Percentiles rank a stretch among this genome's conserved stretches.
Conservation (phyloP, 2,329 filamentous ascomycete genomes). For the Hypoxylon sp. region DNA sequence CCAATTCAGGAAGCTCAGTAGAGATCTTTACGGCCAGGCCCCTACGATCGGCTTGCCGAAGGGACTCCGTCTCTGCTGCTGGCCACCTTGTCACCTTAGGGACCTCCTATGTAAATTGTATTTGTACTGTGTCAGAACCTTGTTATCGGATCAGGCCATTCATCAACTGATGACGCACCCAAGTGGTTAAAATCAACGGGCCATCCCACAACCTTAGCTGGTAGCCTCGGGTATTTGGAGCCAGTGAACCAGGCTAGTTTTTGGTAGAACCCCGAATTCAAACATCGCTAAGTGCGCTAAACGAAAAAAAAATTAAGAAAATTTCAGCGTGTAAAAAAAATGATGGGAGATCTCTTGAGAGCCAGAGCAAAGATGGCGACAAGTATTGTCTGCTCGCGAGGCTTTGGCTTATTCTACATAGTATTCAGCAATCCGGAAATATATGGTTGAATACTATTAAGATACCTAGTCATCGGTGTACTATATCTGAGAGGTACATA, state of each 20-base stretch:
- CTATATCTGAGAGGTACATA: conserved; percentile 3
- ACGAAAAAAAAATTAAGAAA: conserved; percentile 29
- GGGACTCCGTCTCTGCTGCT: conserved; percentile 22
- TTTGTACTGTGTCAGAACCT: conserved; percentile 39
- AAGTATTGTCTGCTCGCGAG: conserved; percentile 24
- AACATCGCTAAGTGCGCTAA: conserved; percentile 41
- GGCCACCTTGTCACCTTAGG: conserved; percentile 19
- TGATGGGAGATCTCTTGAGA: conserved; percentile 11
- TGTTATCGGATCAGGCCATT: conserved; percentile 40
- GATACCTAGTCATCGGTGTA: conserved; percentile 1
- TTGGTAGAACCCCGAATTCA: conserved; percentile 33
- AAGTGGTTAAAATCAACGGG: conserved; percentile 36
- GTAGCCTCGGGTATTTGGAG: conserved; percentile 42
- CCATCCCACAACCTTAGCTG: conserved; percentile 38
- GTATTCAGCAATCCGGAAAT: conserved; percentile 22
- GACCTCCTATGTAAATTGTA: conserved; percentile 23
- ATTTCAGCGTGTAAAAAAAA: conserved; percentile 3
- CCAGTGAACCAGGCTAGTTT: conserved; percentile 33
- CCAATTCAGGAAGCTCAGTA: conserved; percentile 42
- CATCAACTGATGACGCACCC: conserved; percentile 38
- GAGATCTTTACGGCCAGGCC: conserved; percentile 28
- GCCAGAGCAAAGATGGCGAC: conserved; percentile 8
- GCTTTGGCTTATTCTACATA: conserved; percentile 11
- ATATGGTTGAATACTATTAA: conserved; percentile 16
- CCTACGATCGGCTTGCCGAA: conserved; percentile 38